Base-by-base conservation (phyloP, 2,329 filamentous ascomycete species). In the Shiraia sp. region DNA sequence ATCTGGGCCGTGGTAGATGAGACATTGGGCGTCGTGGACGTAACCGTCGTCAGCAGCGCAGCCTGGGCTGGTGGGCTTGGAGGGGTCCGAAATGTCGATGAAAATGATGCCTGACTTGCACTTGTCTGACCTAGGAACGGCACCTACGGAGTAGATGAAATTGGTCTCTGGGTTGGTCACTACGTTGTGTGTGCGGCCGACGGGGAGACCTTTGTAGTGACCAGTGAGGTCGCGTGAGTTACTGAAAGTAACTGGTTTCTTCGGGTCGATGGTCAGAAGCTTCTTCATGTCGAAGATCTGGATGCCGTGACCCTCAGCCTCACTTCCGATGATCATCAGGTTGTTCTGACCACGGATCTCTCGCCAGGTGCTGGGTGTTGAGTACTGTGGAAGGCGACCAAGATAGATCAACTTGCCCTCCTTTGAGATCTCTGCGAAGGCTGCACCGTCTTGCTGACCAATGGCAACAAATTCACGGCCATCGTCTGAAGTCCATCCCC, bases 281-380 rank as follows among this genome's bases (percentile, higher is more conserved):
- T 68, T 82, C 54, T 71, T 75, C 77, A 83, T 75, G 64, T 85
- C 81, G 55, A 85, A 85, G 64, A 84, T 75, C 64, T 84, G 81
- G 32, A 85, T 75, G 24, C 78, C 77, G 62, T 84, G 81, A 52
- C 71, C 55, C 40, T 36, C 41, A 29, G 66, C 66, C 40, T 69
- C 67, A 19, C 57, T 62, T 7, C 72, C 73, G 36, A 75, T 73
- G 45, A 74, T 65, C 59, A 73, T 66, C 45, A 71, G 68, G 49
- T 74, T 65, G 33, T 72, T 72, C 48, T 71, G 71, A 3, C 59
- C 67, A 13, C 72, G 66, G 45, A 81, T 80, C 61, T 81, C 78
- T 33, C 77, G 71, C 78, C 78, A 81, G 19, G 74, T 72, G 31
- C 72, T 72, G 27, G 72, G 66, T n/a, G 65, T 60, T 3, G 66